Evolutionary conservation across 163 green algal species (phyloP).

Genomic region (Chlamydomonas reinhardtii): DNA sequence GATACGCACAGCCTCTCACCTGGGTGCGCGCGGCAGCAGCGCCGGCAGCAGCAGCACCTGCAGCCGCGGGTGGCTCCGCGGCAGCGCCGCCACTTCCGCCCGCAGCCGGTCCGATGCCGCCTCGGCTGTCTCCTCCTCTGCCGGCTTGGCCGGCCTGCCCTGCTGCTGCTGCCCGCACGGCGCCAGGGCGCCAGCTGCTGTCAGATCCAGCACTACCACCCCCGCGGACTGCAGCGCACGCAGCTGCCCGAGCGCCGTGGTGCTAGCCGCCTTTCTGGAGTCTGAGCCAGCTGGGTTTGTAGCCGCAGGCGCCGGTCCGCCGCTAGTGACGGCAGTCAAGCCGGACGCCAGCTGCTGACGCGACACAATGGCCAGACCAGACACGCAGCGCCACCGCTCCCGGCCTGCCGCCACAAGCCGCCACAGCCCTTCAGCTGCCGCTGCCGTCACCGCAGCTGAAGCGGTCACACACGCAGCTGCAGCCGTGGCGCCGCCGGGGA

Average conservation of each 20-base stretch:
- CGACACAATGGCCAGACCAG: neutral
- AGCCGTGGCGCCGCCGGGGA: neutral
- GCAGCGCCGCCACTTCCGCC: no score
- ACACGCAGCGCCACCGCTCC: neutral
- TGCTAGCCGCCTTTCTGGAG: no score
- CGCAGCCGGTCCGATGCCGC: no score
- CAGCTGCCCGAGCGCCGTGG: neutral
- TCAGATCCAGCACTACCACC: neutral
- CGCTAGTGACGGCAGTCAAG: no score
- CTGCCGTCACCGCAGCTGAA: neutral
- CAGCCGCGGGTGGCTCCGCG: neutral
- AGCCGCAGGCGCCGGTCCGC: no score
- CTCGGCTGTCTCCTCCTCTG: no score
- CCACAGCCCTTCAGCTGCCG: neutral
- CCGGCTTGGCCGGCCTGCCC: no score
- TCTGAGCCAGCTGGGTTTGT: no score
- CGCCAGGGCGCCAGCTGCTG: no score
- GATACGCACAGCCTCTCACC: neutral
- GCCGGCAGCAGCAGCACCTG: constrained; percentile 8
- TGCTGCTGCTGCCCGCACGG: no score
- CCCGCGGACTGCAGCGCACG: neutral
- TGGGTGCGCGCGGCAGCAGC: neutral
- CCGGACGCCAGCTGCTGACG: neutral
- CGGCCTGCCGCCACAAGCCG: neutral
- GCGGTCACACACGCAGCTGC: neutral